Evolutionary conservation across 2,329 filamentous ascomycete genomes (phyloP).

Genomic region (Trichoderma afroharzianum): DNA sequence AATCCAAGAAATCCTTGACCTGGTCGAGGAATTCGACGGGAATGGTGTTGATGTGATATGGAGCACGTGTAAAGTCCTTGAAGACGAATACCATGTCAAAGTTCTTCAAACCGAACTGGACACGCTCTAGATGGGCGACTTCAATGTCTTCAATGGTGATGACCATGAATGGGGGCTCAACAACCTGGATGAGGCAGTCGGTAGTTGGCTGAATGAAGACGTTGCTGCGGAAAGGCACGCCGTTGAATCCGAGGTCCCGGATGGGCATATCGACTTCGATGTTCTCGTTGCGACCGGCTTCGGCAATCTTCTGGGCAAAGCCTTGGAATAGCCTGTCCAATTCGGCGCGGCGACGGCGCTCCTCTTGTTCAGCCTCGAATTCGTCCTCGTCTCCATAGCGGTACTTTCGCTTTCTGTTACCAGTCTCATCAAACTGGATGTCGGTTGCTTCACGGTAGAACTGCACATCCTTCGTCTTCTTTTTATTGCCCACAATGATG

Average conservation of each 20-base stretch:
- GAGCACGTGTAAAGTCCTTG: conserved; percentile 90
- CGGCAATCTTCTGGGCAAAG: conserved; percentile 96
- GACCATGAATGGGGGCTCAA: conserved; percentile 94
- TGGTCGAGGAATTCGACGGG: conserved; percentile 91
- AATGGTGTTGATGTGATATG: conserved; percentile 95
- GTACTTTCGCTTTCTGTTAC: conserved; percentile 96
- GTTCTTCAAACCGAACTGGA: conserved; percentile 95
- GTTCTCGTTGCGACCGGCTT: conserved; percentile 85
- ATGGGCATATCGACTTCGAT: conserved; percentile 96
- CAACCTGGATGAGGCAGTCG: conserved; percentile 93
- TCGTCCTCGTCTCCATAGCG: conserved; percentile 97
- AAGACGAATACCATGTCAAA: conserved; percentile 98
- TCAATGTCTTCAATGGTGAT: conserved; percentile 95
- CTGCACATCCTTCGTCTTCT: conserved; percentile 98
- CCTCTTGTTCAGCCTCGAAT: conserved; percentile 97
- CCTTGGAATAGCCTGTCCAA: conserved; percentile 94
- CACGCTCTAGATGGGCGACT: conserved; percentile 91
- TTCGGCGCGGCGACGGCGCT: conserved; percentile 83
- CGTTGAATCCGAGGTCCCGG: conserved; percentile 92
- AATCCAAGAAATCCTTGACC: conserved; percentile 97
- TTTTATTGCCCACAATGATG: conserved; percentile 94
- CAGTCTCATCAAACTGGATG: conserved; percentile 98
- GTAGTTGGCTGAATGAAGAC: conserved; percentile 95
- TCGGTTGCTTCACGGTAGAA: conserved; percentile 98
- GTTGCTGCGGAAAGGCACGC: conserved; percentile 92